phyloP scores from a whole-genome alignment of 2,329 filamentous ascomycete genomes.

The Claviceps humidiphila region DNA sequence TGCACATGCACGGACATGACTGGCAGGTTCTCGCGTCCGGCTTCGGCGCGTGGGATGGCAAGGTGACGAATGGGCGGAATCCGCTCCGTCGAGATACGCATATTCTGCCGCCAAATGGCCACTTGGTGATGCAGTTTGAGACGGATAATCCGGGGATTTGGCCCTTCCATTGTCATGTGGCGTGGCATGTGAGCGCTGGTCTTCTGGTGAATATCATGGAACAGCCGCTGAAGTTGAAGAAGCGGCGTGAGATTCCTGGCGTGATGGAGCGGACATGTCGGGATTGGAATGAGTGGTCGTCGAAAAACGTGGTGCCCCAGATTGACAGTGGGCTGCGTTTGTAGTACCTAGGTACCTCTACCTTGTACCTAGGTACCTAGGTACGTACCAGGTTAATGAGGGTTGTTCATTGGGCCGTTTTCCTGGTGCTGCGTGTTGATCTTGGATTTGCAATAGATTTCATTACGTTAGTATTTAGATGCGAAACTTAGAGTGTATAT shows the following conservation, averaged over 20 bases:
- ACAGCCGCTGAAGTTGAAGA: background rate
- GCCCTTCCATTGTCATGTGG: slow-evolving; percentile 38
- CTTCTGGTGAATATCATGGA: background rate
- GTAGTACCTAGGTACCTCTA: background rate
- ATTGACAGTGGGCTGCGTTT: background rate
- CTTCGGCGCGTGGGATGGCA: slow-evolving; percentile 10
- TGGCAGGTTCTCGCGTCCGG: slow-evolving; percentile 16
- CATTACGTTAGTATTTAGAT: too few relatives aligned
- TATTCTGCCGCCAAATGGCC: slow-evolving; percentile 29
- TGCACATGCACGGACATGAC: slow-evolving; percentile 25
- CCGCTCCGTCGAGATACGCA: slow-evolving; percentile 40
- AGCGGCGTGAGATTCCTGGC: background rate
- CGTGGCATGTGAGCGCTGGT: slow-evolving; percentile 23
- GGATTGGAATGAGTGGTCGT: background rate
- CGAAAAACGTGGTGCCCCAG: background rate
- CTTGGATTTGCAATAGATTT: too few relatives aligned
- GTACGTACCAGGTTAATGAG: too few relatives aligned
- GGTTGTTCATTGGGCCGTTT: too few relatives aligned
- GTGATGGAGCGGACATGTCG: background rate
- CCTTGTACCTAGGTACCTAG: too few relatives aligned
- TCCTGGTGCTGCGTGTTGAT: too few relatives aligned
- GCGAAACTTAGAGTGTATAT: too few relatives aligned
- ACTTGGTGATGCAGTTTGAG: slow-evolving; percentile 36
- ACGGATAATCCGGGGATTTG: slow-evolving; percentile 36
- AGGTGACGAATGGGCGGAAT: slow-evolving; percentile 18